Conservation (phyloP, 2,329 filamentous ascomycete species). For the Fusarium devonianum region DNA sequence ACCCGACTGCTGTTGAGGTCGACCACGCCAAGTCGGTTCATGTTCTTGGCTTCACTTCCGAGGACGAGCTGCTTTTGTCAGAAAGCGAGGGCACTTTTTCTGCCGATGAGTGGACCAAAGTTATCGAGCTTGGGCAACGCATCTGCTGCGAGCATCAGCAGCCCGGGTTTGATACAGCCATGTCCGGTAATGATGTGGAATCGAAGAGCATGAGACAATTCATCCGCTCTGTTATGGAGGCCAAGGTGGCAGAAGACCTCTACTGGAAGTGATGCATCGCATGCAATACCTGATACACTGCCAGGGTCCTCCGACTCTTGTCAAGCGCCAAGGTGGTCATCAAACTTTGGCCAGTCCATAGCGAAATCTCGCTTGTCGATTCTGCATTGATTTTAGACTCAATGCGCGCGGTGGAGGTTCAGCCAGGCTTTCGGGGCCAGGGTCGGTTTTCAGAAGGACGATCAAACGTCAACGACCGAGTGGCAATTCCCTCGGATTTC, state of each 20-base stretch:
- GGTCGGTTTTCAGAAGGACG: constrained; percentile 18
- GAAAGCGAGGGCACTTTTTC: constrained; percentile 85
- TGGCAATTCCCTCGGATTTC: constrained; percentile 6
- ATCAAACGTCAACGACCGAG: constrained; percentile 24
- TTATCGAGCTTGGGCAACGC: constrained; percentile 68
- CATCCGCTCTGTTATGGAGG: constrained; percentile 66
- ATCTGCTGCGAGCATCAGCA: constrained; percentile 64
- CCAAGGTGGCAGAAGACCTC: constrained; percentile 60
- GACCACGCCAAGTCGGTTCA: constrained; percentile 75
- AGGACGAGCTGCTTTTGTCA: constrained; percentile 74
- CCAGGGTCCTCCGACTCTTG: constrained; percentile 11
- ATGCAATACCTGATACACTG: constrained; percentile 15
- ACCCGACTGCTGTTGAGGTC: constrained; percentile 70
- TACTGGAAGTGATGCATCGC: constrained; percentile 60
- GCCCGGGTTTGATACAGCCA: constrained; percentile 51
- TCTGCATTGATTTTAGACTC: constrained; percentile 18
- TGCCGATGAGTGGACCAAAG: constrained; percentile 76
- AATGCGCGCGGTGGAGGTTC: constrained; percentile 19
- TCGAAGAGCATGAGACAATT: constrained; percentile 65
- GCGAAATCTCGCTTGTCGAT: constrained; percentile 13
- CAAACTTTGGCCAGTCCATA: constrained; percentile 26
- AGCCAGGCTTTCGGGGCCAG: constrained; percentile 25
- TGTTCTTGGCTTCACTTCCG: constrained; percentile 81
- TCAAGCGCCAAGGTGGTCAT: constrained; percentile 26
- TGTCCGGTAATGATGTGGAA: constrained; percentile 53